Percentiles rank a stretch among this genome's conserved stretches.
These are phyloP conservation scores for Infundibulicybe gibba DNA, from an alignment of 768 basidiomycete genomes.

Conservation along the genomic window DNA sequence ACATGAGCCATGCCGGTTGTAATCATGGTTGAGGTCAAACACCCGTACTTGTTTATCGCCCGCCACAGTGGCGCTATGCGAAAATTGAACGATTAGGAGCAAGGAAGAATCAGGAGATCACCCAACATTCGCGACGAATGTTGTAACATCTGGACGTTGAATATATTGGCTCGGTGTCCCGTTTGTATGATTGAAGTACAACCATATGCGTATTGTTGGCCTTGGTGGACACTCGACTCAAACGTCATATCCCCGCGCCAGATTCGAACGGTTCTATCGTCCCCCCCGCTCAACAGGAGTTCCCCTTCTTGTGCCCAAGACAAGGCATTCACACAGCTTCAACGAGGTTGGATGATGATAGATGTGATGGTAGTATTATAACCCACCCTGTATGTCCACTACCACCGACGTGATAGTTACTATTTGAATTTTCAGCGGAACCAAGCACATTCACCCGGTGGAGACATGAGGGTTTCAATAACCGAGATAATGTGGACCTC, in stretches of 20 bases:
- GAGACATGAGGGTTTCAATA: slow-evolving; percentile 21
- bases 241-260: slow-evolving; percentile 64
- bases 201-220: slow-evolving; percentile 56
- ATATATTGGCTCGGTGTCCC: slow-evolving; percentile 82
- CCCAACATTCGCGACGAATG: slow-evolving; percentile 73
- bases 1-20: slow-evolving; percentile 26
- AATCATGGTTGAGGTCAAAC: slow-evolving; percentile 57
- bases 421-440: no score
- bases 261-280: slow-evolving; percentile 74
- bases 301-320: slow-evolving; percentile 70
- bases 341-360: not conserved
- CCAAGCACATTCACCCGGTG: slow-evolving; percentile 79
- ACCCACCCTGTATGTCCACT: slow-evolving; percentile 69
- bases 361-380: not conserved
- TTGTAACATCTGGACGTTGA: slow-evolving; percentile 79
- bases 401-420: slow-evolving; percentile 18
- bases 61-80: slow-evolving; percentile 62
- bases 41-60: slow-evolving; percentile 76
- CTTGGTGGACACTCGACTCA: slow-evolving; percentile 5
- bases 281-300: slow-evolving; percentile 65
- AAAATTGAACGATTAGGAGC: slow-evolving; percentile 2
- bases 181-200: slow-evolving; percentile 71
- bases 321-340: slow-evolving; percentile 74
- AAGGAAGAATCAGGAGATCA: slow-evolving; percentile 9
- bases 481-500: slow-evolving; percentile 18